phyloP scores from a whole-genome alignment of 116 monocot species.

The Thalassia testudinum region DNA sequence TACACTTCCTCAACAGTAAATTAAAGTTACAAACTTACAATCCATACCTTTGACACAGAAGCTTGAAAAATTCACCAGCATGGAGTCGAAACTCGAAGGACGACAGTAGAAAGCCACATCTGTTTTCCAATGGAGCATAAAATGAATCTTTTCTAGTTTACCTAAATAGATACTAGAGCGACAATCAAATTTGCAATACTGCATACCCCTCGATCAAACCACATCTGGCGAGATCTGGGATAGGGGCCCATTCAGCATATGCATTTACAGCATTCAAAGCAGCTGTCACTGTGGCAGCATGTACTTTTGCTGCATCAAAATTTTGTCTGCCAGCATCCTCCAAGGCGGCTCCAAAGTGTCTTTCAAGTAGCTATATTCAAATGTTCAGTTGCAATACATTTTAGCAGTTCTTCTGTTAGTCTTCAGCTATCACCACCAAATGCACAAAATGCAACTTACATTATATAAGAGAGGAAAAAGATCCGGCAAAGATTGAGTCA shows the following conservation, averaged over 20 bases:
- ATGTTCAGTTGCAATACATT: neutral
- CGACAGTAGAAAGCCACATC: slow-evolving; percentile 84
- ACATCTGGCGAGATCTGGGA: slow-evolving; percentile 72
- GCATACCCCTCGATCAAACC: slow-evolving; percentile 76
- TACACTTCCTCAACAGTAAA: neutral
- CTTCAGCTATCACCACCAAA: neutral
- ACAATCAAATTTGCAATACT: neutral
- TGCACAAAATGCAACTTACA: slow-evolving; percentile 26
- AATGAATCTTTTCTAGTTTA: neutral
- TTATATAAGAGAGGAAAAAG: slow-evolving; percentile 79
- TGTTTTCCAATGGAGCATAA: slow-evolving; percentile 21
- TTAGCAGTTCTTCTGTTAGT: neutral
- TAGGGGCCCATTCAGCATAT: slow-evolving; percentile 96
- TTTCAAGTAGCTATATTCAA: slow-evolving; percentile 64
- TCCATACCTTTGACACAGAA: slow-evolving; percentile 71
- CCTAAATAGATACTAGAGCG: neutral
- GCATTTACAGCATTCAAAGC: slow-evolving; percentile 85
- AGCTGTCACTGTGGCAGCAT: slow-evolving; percentile 70
- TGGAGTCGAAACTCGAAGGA: slow-evolving; percentile 84
- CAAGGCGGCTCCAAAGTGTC: slow-evolving; percentile 73
- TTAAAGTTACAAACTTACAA: neutral
- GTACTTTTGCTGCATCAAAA: slow-evolving; percentile 49
- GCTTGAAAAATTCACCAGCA: slow-evolving; percentile 91
- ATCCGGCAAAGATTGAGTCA: slow-evolving; percentile 77
- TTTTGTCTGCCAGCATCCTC: slow-evolving; percentile 49